Conservation (phyloP, 176 grass and related monocot genomes). For the Triticum urartu region DNA sequence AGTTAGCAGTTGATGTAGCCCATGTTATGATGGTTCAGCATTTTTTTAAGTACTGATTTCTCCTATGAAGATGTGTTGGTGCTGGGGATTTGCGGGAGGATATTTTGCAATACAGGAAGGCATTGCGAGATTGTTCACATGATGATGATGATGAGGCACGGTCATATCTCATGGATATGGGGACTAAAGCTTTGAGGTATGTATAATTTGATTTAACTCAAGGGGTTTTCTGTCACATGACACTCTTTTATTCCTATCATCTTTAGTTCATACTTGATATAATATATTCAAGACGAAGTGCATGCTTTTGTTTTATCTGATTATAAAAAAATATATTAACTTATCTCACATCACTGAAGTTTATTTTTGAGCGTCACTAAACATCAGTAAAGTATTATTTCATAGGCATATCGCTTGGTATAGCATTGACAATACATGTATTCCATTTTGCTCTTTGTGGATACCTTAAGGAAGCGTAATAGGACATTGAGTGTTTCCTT, state of each 20-base stretch:
- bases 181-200: constrained; percentile 97
- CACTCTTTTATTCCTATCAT: constrained; percentile 9
- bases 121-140: constrained; percentile 60
- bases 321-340: background rate
- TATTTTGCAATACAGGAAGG: constrained; percentile 74
- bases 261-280: constrained; percentile 10
- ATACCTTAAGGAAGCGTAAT: constrained; percentile 8
- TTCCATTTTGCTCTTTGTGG: background rate
- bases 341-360: background rate
- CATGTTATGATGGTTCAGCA: background rate
- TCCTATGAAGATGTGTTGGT: constrained; percentile 68
- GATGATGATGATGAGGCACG: constrained; percentile 68
- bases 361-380: background rate
- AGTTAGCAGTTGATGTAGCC: background rate
- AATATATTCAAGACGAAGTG: constrained; percentile 10
- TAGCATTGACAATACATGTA: background rate
- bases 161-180: constrained; percentile 84
- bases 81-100: constrained; percentile 89
- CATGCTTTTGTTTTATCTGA: constrained; percentile 8
- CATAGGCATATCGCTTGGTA: background rate
- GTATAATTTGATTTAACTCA: constrained; percentile 29
- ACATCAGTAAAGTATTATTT: background rate
- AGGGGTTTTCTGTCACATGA: background rate
- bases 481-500: background rate
- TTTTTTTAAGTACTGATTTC: constrained; percentile 27